Base-by-base conservation (phyloP, 2,329 filamentous ascomycete species). In the Stagonosporopsis cucurbitacearum region DNA sequence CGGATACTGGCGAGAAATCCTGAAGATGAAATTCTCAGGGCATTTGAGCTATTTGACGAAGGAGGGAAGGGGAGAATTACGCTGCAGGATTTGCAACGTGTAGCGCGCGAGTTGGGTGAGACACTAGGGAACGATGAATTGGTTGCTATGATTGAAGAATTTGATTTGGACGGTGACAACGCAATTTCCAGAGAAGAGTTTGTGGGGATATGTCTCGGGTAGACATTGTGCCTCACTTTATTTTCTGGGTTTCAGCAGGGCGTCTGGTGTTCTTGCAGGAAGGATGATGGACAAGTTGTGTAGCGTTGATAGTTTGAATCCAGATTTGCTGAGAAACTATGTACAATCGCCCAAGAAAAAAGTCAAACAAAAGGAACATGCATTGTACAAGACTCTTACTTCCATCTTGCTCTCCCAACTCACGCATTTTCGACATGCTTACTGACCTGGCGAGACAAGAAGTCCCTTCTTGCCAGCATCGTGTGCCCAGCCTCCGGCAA, bases 141-240 rank as follows among this genome's bases (percentile, higher is more conserved):
- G 59, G 83, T 86, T 66, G 92, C 92, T 62, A 99, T 99, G 95
- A 95, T 99, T 79, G 92, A 97, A 71, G 94, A 98, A 77, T 96
- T 98, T 79, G 95, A 99, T 79, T 83, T 97, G 62, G 91, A 96
- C 71, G 94, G 92, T 1, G 96, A 96, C 66, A 93, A 93, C 11
- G 92, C 83, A 54, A 87, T 88, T 63, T 82, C 80, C 43, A 74
- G 83, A 66, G 86, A 88, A 56, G 86, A 86, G 56, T 88, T 88
- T 77, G 79, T 88, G 65, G 82, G 83, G n/a, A 88, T 88, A 63
- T 88, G 86, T 73, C 78, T 87, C 74, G 79, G 78, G 15, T 73
- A 44, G 35, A 11, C n/a, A 39, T 26, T 15, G 33, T 12, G 7
- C 6, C 33, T 33, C 12, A 9, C 6, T 6, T 26, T 20, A 17